phyloP scores from a whole-genome alignment of 2,329 filamentous ascomycete species.

The Monosporascus sp. region DNA sequence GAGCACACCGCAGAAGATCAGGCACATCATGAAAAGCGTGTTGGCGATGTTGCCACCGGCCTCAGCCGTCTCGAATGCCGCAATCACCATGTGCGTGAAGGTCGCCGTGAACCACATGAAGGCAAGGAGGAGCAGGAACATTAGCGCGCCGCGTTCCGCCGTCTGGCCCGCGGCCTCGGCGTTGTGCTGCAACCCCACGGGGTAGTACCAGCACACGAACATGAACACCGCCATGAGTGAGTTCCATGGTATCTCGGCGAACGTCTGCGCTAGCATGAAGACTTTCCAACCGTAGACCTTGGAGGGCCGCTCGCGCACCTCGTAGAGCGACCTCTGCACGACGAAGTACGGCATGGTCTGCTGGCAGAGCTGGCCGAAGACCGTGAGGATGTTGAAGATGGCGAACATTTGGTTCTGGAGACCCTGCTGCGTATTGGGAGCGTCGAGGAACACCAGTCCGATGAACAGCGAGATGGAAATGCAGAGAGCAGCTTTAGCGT shows the following conservation, averaged over 20 bases:
- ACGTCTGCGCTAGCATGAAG: constrained; percentile 77
- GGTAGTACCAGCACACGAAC: constrained; percentile 82
- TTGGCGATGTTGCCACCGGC: constrained; percentile 72
- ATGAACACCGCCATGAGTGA: constrained; percentile 69
- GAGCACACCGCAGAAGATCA: constrained; percentile 75
- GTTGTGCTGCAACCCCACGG: constrained; percentile 70
- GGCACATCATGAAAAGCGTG: constrained; percentile 64
- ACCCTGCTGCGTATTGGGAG: constrained; percentile 67
- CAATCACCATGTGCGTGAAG: constrained; percentile 74
- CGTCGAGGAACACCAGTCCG: constrained; percentile 73
- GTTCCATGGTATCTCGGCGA: constrained; percentile 85
- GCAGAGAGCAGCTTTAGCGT: constrained; percentile 70
- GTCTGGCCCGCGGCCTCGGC: constrained; percentile 57
- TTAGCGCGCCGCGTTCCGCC: constrained; percentile 65
- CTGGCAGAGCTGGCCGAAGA: constrained; percentile 75
- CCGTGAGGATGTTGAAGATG: constrained; percentile 77
- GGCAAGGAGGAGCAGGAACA: constrained; percentile 70
- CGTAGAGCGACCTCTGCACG: constrained; percentile 74
- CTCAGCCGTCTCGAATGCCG: constrained; percentile 69
- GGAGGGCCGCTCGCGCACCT: constrained; percentile 77
- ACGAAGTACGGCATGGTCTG: constrained; percentile 86
- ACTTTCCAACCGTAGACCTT: constrained; percentile 83
- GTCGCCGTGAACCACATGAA: constrained; percentile 80
- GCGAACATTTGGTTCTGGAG: constrained; percentile 83
- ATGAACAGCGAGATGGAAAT: constrained; percentile 66